These are phyloP conservation scores for Tolypocladium album DNA, from an alignment of 2,329 filamentous ascomycete genomes.

Conservation along the genomic window DNA sequence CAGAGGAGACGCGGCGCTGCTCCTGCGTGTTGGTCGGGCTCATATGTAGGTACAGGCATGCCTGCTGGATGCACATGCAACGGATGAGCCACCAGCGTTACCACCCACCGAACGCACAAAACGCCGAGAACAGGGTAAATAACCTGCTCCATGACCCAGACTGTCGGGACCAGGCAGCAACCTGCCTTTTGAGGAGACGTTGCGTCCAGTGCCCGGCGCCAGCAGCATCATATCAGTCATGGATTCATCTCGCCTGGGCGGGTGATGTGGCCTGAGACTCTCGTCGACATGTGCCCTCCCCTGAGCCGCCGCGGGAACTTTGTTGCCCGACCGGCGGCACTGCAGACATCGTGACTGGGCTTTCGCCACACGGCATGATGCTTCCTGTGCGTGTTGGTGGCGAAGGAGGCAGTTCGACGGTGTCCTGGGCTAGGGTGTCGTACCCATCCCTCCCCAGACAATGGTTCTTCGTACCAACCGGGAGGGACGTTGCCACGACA, in stretches of 20 bases:
- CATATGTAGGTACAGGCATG: background rate
- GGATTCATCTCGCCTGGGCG: background rate
- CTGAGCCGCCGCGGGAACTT: background rate
- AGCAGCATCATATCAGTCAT: background rate
- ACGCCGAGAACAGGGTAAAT: background rate
- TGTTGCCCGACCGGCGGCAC: background rate
- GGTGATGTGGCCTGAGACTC: background rate
- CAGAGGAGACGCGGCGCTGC: background rate
- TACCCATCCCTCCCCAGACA: background rate
- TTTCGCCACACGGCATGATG: background rate
- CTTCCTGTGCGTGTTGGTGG: background rate
- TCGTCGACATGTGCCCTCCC: background rate
- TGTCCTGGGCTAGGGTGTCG: background rate
- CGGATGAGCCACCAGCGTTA: background rate
- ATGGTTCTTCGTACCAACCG: background rate
- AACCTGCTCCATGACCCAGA: constrained; percentile 3
- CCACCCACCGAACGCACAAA: background rate
- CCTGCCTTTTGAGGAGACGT: constrained; percentile 2
- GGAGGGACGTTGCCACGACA: background rate
- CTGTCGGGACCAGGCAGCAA: constrained; percentile 4
- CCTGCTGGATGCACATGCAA: background rate
- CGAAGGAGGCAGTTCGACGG: background rate
- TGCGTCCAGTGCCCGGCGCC: constrained; percentile 4
- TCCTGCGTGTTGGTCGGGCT: background rate
- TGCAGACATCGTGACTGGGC: background rate